Percentiles rank a stretch among this genome's conserved stretches.
Conservation (phyloP, 768 basidiomycete genomes). For the Phylloporus sp. region DNA sequence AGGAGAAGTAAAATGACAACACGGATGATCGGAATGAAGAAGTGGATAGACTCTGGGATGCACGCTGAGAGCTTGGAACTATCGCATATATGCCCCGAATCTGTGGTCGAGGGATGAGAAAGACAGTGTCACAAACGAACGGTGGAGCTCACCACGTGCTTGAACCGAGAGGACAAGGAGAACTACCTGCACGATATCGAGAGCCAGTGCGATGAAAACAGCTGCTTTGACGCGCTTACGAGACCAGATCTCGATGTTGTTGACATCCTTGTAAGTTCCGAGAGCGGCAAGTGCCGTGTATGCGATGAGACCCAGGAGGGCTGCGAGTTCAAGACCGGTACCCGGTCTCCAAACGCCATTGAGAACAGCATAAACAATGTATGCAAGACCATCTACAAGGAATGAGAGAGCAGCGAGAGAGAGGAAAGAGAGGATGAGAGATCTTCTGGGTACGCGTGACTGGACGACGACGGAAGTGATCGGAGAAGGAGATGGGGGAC, state of each 20-base stretch:
- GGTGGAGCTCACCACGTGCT: conserved; percentile 32
- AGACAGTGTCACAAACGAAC: neutral
- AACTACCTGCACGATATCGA: conserved; percentile 60
- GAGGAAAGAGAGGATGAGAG: conserved; percentile 67
- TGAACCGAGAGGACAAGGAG: conserved; percentile 43
- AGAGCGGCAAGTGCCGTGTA: conserved; percentile 71
- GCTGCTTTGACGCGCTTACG: conserved; percentile 53
- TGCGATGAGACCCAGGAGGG: conserved; percentile 64
- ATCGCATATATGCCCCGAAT: conserved; percentile 16
- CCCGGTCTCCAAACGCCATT: conserved; percentile 59
- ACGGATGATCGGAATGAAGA: conserved; percentile 61
- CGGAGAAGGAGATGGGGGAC: conserved; percentile 47
- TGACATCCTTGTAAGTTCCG: conserved; percentile 76
- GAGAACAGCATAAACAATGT: conserved; percentile 62
- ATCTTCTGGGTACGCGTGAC: conserved; percentile 68
- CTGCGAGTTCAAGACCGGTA: conserved; percentile 64
- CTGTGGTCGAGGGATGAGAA: conserved; percentile 5
- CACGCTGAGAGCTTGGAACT: conserved; percentile 24
- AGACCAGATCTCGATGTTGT: conserved; percentile 66
- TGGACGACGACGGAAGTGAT: conserved; percentile 79
- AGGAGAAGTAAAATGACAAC: conserved; percentile 59
- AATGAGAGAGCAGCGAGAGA: conserved; percentile 69
- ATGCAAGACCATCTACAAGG: conserved; percentile 72
- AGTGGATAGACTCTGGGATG: conserved; percentile 41
- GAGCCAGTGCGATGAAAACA: conserved; percentile 47